These are phyloP conservation scores for Rosa persica DNA, from an alignment of 306 rosid species.

Conservation along the genomic window DNA sequence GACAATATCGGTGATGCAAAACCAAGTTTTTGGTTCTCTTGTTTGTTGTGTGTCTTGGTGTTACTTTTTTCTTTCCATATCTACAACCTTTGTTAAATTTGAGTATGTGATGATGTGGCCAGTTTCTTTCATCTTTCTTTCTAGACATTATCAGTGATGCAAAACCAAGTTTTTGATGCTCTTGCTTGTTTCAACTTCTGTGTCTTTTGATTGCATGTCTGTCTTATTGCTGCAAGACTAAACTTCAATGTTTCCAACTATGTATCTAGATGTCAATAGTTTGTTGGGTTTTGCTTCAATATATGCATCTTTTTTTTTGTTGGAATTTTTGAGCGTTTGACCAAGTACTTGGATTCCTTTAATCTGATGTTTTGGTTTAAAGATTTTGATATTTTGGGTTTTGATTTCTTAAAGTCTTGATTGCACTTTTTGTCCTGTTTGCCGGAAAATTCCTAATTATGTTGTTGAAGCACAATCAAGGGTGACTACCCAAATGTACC, in stretches of 20 bases:
- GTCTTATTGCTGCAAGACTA: not conserved
- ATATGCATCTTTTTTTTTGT: too few relatives aligned
- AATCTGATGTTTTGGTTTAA: constrained; percentile 41
- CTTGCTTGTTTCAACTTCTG: not conserved
- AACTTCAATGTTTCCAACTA: not conserved
- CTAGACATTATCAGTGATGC: too few relatives aligned
- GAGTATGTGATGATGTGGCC: not conserved
- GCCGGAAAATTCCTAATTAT: too few relatives aligned
- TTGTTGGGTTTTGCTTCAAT: not conserved
- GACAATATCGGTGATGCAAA: not conserved
- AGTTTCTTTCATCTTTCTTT: too few relatives aligned
- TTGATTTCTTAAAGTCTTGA: too few relatives aligned
- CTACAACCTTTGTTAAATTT: too few relatives aligned
- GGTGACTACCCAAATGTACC: not conserved
- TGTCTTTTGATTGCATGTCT: not conserved
- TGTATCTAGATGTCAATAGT: not conserved
- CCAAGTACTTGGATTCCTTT: constrained; percentile 58
- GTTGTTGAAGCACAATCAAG: not conserved
- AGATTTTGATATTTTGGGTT: not conserved
- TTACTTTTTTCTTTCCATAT: not conserved
- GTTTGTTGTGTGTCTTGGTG: too few relatives aligned
- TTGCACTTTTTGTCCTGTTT: too few relatives aligned
- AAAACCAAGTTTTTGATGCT: too few relatives aligned
- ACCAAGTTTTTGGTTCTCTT: not conserved
- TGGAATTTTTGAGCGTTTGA: constrained; percentile 27